phyloP scores from a whole-genome alignment of 441 rosid species.

The Biscutella laevigata region DNA sequence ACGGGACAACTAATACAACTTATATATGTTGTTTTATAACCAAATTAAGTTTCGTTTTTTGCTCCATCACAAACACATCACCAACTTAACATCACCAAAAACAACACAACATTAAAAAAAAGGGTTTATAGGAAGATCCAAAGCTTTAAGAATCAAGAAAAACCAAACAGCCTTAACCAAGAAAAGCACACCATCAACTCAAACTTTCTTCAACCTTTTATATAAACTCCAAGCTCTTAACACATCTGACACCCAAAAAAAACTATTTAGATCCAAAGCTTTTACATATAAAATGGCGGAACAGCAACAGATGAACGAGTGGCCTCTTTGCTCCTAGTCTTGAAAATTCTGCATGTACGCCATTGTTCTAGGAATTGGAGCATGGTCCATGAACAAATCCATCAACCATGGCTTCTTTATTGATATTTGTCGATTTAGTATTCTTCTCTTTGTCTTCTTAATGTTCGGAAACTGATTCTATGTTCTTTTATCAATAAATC shows the following conservation, averaged over 20 bases:
- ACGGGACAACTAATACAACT: too few relatives aligned
- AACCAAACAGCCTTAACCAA: slow-evolving; percentile 44
- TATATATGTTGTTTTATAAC: too few relatives aligned
- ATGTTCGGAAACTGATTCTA: too few relatives aligned
- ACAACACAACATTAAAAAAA: too few relatives aligned
- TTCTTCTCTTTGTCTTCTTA: background rate
- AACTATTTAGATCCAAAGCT: too few relatives aligned
- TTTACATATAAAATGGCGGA: too few relatives aligned
- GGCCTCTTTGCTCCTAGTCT: slow-evolving; percentile 52
- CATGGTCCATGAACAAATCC: slow-evolving; percentile 84
- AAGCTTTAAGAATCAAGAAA: slow-evolving; percentile 47
- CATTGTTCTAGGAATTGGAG: slow-evolving; percentile 65
- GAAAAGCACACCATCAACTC: slow-evolving; percentile 54
- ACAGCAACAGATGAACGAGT: slow-evolving; percentile 38
- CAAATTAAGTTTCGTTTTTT: too few relatives aligned
- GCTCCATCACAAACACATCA: too few relatives aligned
- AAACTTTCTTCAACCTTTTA: slow-evolving; percentile 12
- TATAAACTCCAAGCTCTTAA: slow-evolving; percentile 18
- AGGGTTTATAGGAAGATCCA: too few relatives aligned
- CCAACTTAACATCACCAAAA: too few relatives aligned
- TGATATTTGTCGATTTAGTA: slow-evolving; percentile 34
- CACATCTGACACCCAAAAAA: too few relatives aligned
- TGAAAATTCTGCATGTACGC: slow-evolving; percentile 77
- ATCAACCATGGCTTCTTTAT: slow-evolving; percentile 71
- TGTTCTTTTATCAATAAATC: too few relatives aligned